Evolutionary conservation across 768 basidiomycete species (phyloP).

Genomic region (Boletus edulis): DNA sequence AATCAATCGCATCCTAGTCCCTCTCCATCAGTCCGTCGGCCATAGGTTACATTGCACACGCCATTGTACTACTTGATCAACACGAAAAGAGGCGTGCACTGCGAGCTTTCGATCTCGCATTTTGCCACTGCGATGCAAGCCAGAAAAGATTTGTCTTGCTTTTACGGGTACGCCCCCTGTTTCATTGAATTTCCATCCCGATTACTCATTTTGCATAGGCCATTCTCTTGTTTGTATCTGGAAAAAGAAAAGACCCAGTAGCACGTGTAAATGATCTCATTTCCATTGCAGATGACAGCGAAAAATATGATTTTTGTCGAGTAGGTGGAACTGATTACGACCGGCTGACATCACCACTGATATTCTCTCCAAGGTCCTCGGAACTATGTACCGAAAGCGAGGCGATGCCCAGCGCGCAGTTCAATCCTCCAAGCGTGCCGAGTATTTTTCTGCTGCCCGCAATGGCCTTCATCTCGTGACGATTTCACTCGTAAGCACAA

Average conservation of each 20-base stretch:
- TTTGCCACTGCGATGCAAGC: background rate
- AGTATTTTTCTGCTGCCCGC: background rate
- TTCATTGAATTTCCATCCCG: background rate
- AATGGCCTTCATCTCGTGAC: background rate
- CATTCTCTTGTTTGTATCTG: background rate
- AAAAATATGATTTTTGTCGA: background rate
- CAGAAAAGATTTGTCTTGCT: background rate
- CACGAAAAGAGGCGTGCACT: background rate
- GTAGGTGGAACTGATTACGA: background rate
- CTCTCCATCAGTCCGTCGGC: background rate
- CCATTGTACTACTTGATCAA: background rate
- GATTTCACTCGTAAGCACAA: background rate
- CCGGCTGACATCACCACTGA: no score
- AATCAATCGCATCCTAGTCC: background rate
- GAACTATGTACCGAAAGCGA: background rate
- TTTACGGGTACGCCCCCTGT: background rate
- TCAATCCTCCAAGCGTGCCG: no score
- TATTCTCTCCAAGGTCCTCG: background rate
- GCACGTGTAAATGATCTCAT: background rate
- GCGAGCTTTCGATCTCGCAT: background rate
- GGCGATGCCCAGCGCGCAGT: background rate
- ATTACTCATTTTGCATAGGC: background rate
- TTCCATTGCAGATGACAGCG: background rate
- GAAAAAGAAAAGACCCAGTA: background rate
- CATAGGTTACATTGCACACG: background rate